Evolutionary conservation across 2,329 filamentous ascomycete genomes (phyloP).

Genomic region (Botrytis squamosa): DNA sequence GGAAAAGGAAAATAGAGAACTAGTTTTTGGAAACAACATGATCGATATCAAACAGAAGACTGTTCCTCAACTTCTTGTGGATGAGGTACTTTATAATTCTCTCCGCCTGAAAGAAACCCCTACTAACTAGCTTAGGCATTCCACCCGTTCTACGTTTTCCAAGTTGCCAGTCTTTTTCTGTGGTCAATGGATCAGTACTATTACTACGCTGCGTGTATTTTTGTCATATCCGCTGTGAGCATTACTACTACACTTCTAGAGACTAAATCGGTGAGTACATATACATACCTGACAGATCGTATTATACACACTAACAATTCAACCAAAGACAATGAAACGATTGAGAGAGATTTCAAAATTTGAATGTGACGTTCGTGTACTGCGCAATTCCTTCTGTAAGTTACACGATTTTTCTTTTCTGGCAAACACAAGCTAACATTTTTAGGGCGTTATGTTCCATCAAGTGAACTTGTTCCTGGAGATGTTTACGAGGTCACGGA

Average conservation of each 20-base stretch:
- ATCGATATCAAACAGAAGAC: constrained; percentile 95
- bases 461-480: constrained; percentile 85
- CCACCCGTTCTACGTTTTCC: constrained; percentile 98
- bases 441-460: constrained; percentile 77
- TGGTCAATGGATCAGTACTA: constrained; percentile 98
- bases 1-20: constrained; percentile 77
- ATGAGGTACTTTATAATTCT: constrained; percentile 62
- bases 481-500: constrained; percentile 98
- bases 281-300: constrained; percentile 23
- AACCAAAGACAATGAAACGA: constrained; percentile 74
- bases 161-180: constrained; percentile 87
- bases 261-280: constrained; percentile 67
- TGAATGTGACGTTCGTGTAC: constrained; percentile 90
- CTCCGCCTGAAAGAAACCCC: constrained; percentile 8
- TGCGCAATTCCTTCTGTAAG: constrained; percentile 90
- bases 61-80: constrained; percentile 75
- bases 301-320: constrained; percentile 14
- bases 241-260: constrained; percentile 88
- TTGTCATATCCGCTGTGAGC: constrained; percentile 89
- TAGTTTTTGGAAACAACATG: constrained; percentile 84
- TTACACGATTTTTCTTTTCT: neutral
- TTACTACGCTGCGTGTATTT: constrained; percentile 95
- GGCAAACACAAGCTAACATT: constrained; percentile 14
- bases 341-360: constrained; percentile 90
- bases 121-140: constrained; percentile 70